Evolutionary conservation across 116 monocot species (phyloP).

Genomic region (Trichopus zeylanicus): DNA sequence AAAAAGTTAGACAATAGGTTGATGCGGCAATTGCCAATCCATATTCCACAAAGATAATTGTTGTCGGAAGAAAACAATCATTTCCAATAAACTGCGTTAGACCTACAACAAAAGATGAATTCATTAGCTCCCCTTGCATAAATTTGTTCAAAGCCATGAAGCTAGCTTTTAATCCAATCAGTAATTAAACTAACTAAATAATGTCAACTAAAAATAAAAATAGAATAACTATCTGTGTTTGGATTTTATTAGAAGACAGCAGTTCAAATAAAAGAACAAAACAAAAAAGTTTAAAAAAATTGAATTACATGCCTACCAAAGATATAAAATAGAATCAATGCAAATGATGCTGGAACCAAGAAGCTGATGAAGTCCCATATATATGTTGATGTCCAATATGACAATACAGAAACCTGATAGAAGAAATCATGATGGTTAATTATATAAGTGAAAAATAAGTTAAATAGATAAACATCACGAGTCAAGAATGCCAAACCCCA

Average conservation of each 20-base stretch:
- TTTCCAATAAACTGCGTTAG: conserved; percentile 78
- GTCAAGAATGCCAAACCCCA: conserved; percentile 45
- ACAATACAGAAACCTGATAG: conserved; percentile 66
- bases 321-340: conserved; percentile 64
- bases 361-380: conserved; percentile 95
- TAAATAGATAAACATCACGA: neutral
- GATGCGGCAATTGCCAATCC: conserved; percentile 78
- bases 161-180: too few species aligned
- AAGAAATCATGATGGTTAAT: conserved; percentile 4
- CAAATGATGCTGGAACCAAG: conserved; percentile 66
- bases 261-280: conserved; percentile 1
- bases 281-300: neutral
- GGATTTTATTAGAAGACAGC: neutral
- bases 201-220: too few species aligned
- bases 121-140: neutral
- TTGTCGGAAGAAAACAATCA: conserved; percentile 54
- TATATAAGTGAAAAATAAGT: neutral
- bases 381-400: conserved; percentile 89
- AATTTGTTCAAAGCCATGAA: neutral
- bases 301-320: conserved; percentile 43
- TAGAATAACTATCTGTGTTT: too few species aligned
- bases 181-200: too few species aligned
- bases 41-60: conserved; percentile 65
- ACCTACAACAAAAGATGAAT: conserved; percentile 25
- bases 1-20: conserved; percentile 87